Evolutionary conservation across 108 stramenopile species (phyloP).

Genomic region (Skeletonema marinoi): DNA sequence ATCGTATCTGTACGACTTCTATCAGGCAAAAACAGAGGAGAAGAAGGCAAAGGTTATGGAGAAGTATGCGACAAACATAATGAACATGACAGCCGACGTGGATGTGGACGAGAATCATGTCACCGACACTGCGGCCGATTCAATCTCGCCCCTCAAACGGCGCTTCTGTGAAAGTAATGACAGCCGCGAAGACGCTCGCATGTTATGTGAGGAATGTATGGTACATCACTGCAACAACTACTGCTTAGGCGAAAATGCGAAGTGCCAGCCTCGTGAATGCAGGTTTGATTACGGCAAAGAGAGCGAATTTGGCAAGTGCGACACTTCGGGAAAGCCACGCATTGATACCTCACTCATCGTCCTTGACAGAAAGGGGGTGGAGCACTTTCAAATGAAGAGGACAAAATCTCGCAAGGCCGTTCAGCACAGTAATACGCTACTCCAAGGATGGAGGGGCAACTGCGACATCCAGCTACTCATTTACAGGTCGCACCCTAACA

Average conservation of each 20-base stretch:
- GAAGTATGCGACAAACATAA: no score
- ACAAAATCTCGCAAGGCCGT: no score
- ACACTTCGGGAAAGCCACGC: neutral
- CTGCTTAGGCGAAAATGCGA: neutral
- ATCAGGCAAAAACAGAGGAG: no score
- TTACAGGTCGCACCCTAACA: no score
- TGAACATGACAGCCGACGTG: no score
- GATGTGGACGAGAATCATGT: neutral
- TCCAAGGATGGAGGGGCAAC: no score
- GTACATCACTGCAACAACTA: constrained; percentile 1
- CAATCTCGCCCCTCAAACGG: neutral
- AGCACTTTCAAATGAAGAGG: no score
- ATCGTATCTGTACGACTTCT: neutral
- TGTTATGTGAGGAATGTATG: constrained; percentile 2
- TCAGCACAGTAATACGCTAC: no score
- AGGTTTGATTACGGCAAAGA: neutral
- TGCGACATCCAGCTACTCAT: no score
- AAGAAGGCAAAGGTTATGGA: no score
- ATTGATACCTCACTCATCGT: neutral
- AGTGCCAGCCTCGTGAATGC: neutral
- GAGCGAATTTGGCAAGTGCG: neutral
- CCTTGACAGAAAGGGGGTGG: neutral
- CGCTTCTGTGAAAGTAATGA: neutral
- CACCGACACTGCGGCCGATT: no score
- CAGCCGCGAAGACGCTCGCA: neutral